Evolutionary conservation across 495 filamentous ascomycete genomes (phyloP), one percentile per base, ranked within the genome.

Genomic region (Podospora pseudopauciseta): DNA sequence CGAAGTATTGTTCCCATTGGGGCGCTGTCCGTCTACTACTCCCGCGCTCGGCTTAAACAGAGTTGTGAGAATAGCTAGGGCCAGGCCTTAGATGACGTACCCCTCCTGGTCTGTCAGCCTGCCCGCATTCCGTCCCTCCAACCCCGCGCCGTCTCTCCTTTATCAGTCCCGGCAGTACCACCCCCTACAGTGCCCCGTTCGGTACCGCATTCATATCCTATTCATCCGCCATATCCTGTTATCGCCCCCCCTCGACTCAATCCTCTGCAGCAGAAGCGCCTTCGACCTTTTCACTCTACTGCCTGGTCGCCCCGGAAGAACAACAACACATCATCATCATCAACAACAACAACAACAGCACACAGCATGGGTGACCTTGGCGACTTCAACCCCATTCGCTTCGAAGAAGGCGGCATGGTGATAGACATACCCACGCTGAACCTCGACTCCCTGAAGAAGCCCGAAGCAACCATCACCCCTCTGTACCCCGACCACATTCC

Each of bases 1-100:
- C 34, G 34, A 39, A 11, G 6, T 39, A 39, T 3, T 39, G 34
- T 39, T 39, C 5, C 34, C 34, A 39, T 39, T 4, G 39, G 39
- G 39, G 39, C 6, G 39, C 39, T 49, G 39, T 5, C n/a, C 61
- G 28, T 11, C 32, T 63, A 6, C 28, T 39, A 19, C 18, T 19
- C 27, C 34, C 56, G 39, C 20, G 64, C 34, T 67, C 59, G 49
- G 68, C 70, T 63, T 65, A 66, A 57, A 49, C 61, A 65, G 32
- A 63, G 32, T 44, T 63, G 58, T 68, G 68, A 53, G 59, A 64
- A 60, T 49, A 75, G 74, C 74, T 76, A 75, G 73, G 70, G 74
- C 60, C 72, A 71, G 63, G 74, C 75, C 74, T 65, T 74, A 60
- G 60, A 74, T 73, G 73, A 76, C 74, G 74, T 76, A 71, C 53